Percentiles rank a stretch among this genome's conserved stretches.
phyloP scores from a whole-genome alignment of 306 rosid genomes.

The Acacia confusa region DNA sequence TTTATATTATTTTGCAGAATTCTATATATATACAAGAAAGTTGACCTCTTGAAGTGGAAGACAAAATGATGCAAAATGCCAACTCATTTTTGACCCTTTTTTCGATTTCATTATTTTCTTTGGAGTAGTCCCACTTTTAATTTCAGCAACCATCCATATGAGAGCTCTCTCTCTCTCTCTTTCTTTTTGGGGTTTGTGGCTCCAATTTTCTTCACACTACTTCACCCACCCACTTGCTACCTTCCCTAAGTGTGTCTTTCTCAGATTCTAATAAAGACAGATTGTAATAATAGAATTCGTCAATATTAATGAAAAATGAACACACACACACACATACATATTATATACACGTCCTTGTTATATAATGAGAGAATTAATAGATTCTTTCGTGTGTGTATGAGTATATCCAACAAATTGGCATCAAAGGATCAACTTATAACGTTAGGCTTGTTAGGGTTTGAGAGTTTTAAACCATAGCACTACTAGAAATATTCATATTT shows the following conservation, averaged over 20 bases:
- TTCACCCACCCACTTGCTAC: background rate
- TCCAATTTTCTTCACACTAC: constrained; percentile 20
- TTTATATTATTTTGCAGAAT: constrained; percentile 8
- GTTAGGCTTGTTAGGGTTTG: background rate
- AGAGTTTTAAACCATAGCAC: background rate
- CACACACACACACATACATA: too few relatives aligned
- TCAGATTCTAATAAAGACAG: background rate
- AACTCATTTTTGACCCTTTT: constrained; percentile 36
- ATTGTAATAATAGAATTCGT: background rate
- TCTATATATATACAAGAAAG: constrained; percentile 25
- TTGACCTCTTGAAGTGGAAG: constrained; percentile 48
- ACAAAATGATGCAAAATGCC: constrained; percentile 52
- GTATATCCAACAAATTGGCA: background rate
- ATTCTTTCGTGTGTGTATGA: background rate
- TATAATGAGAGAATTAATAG: background rate
- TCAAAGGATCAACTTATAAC: background rate
- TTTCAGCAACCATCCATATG: constrained; percentile 14
- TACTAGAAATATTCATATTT: too few relatives aligned
- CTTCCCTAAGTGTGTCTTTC: background rate
- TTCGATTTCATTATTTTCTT: constrained; percentile 25
- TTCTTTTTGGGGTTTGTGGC: background rate
- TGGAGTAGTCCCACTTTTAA: constrained; percentile 33
- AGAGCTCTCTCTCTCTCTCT: background rate
- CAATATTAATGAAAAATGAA: background rate
- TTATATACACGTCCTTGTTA: too few relatives aligned